Conservation (phyloP, 2,329 filamentous ascomycete species). For the Hypoxylon sp. region DNA sequence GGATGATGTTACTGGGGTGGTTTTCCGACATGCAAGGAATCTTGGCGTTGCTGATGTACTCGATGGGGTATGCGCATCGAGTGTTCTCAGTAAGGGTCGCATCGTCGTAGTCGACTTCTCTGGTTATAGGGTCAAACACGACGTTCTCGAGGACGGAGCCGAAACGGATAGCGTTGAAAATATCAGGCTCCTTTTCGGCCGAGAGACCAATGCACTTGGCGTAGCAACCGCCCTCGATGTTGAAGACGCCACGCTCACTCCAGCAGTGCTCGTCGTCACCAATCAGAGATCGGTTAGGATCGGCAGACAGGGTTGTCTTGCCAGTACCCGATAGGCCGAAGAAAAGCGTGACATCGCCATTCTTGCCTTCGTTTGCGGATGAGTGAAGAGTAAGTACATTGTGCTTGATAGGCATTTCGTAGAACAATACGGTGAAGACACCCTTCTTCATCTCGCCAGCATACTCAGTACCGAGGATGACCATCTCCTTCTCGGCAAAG, state of each 20-base stretch:
- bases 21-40: slow-evolving; percentile 90
- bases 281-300: slow-evolving; percentile 95
- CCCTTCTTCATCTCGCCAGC: slow-evolving; percentile 99
- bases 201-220: slow-evolving; percentile 98
- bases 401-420: slow-evolving; percentile 99
- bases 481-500: slow-evolving; percentile 99
- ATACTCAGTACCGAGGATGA: slow-evolving; percentile 98
- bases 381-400: slow-evolving; percentile 98
- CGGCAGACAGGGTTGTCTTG: slow-evolving; percentile 98
- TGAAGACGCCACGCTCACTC: slow-evolving; percentile 97
- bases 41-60: slow-evolving; percentile 99
- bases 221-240: slow-evolving; percentile 99
- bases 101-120: slow-evolving; percentile 96
- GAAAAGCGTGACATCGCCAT: slow-evolving; percentile 98
- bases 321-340: slow-evolving; percentile 98
- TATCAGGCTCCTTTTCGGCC: slow-evolving; percentile 99
- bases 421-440: slow-evolving; percentile 99
- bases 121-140: slow-evolving; percentile 92
- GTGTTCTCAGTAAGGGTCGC: slow-evolving; percentile 97
- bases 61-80: slow-evolving; percentile 96
- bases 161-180: slow-evolving; percentile 95
- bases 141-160: slow-evolving; percentile 98
- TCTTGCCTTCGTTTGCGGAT: slow-evolving; percentile 95
- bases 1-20: slow-evolving; percentile 97
- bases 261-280: slow-evolving; percentile 99